Evolutionary conservation across 768 basidiomycete genomes (phyloP), one percentile per base, ranked within the genome.

Genomic region (Pleurotus citrinopileatus): DNA sequence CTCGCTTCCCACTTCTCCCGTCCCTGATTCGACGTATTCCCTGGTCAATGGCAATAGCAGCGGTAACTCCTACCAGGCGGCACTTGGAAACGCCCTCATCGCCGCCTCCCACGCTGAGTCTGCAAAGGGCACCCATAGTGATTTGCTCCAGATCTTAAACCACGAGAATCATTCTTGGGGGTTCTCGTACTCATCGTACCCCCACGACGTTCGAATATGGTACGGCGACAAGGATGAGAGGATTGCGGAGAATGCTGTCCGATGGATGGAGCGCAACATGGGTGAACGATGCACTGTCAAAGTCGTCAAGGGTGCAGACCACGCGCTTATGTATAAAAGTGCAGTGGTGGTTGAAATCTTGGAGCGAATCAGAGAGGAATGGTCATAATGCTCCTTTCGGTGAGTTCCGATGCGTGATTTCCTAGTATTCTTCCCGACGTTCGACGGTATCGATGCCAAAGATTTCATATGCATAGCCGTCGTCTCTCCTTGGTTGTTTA

Each of bases 31-130:
- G 37, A 65, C 69, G 57, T 67, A 69, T 52, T 65, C 74, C 6
- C 69, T 70, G 15, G 72, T 67, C 59, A 62, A 65, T 23, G 60
- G 59, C 54, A 59, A 60, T 57, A 64, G 61, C 10, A 64, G 71
- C n/a, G 68, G 65, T 20, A 75, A 63, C 54, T 65, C 73, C 23
- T 81, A 81, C 62, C 88, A 91, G 59, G 85, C 81, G 12, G 79
- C 86, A 2, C 77, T 98, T n/a, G 92, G 87, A 29, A 93, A 89
- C 55, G 94, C 94, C 2, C 78, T 99, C 27, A 85, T 95, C 38
- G 91, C 92, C 20, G 96, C 96, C 0, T 95, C 94, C 1, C 95
- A 99, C 66, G 89, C 95, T 2, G 96, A 98, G 66, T 94, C 93
- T 3, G 82, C 93, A 22, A 87, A 87, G 59, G 95, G 97, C 44